Evolutionary conservation across 2,329 filamentous ascomycete species (phyloP).

Genomic region (Arachnopeziza araneosa): DNA sequence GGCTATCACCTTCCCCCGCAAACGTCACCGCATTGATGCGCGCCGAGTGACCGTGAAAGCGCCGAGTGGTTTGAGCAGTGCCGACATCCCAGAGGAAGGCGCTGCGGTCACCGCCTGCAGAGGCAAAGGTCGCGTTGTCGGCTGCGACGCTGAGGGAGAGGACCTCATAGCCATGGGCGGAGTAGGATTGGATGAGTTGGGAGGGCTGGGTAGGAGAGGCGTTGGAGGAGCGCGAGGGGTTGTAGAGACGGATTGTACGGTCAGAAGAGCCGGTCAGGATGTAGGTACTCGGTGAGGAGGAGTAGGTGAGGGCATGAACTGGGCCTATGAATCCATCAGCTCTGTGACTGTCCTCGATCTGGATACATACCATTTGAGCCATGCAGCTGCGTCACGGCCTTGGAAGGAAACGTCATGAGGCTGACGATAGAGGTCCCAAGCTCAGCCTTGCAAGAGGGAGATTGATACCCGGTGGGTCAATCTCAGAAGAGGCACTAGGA

Average conservation of each 20-base stretch:
- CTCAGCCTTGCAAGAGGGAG: neutral
- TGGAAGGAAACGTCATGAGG: slow-evolving; percentile 37
- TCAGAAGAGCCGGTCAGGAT: slow-evolving; percentile 84
- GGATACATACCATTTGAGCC: slow-evolving; percentile 53
- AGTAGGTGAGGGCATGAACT: slow-evolving; percentile 68
- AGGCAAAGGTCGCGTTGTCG: slow-evolving; percentile 81
- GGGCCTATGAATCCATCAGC: slow-evolving; percentile 46
- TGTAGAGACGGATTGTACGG: slow-evolving; percentile 80
- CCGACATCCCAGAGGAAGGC: slow-evolving; percentile 95
- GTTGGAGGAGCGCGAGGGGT: slow-evolving; percentile 50
- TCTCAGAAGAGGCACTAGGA: no score
- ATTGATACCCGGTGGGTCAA: no score
- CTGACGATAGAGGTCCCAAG: neutral
- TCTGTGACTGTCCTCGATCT: neutral
- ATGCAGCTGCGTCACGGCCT: slow-evolving; percentile 49
- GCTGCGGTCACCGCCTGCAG: slow-evolving; percentile 81
- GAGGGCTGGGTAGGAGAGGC: slow-evolving; percentile 34
- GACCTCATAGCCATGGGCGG: slow-evolving; percentile 87
- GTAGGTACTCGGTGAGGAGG: slow-evolving; percentile 66
- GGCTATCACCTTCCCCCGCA: slow-evolving; percentile 66
- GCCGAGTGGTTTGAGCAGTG: slow-evolving; percentile 67
- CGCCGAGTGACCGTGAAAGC: slow-evolving; percentile 48
- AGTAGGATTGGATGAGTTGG: slow-evolving; percentile 77
- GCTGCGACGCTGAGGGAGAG: slow-evolving; percentile 68
- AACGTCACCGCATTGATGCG: slow-evolving; percentile 76